Base-by-base conservation (phyloP, 2,329 filamentous ascomycete genomes). In the Colletotrichum chlorophyti region DNA sequence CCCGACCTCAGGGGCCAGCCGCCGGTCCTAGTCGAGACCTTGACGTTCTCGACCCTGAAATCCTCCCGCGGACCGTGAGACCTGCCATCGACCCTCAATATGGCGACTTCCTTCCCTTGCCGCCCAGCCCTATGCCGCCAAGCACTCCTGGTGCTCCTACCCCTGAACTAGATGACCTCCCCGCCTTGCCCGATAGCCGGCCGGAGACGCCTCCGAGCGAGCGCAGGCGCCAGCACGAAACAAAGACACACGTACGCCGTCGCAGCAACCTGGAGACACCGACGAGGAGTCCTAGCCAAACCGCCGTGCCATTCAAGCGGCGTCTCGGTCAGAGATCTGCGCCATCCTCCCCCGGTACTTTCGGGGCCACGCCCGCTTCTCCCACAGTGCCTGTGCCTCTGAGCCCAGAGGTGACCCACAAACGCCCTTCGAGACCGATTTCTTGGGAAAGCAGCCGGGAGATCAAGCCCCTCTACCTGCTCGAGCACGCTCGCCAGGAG, bases 381-480 rank as follows among this genome's bases (percentile, higher is more conserved):
- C 60, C 70, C 35, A 66, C 70, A 10, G 63, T 70, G 8, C 63
- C 68, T n/a, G 62, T 68, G 1, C 68, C 69, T n/a, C n/a, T n/a
- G n/a, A n/a, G n/a, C 43, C 59, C 68, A 5, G 76, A 80, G 11
- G 63, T 67, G 12, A 60, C 69, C 15, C 15, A 67, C 66, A 12
- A 79, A 75, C 71, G 74, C 46, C 69, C 74, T 37, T 67, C 78
- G 19, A 79, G 85, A 5, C 84, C 84, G 11, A 85, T 76, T 11
- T 87, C 84, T 0, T 88, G 85, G 85, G 85, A 87, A 40, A 84
- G 75, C 63, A 82, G 81, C 15, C 83, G 83, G 52, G 91, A 95
- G 68, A 88, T 93, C 66, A 88, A 90, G 64, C 93, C 93, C 0
- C 76, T 97, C 8, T 94, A 91, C 72, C 86, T 97, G 19, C 85